Evolutionary conservation across 345 rosid species (phyloP).

Genomic region (Trapa bicornis): DNA sequence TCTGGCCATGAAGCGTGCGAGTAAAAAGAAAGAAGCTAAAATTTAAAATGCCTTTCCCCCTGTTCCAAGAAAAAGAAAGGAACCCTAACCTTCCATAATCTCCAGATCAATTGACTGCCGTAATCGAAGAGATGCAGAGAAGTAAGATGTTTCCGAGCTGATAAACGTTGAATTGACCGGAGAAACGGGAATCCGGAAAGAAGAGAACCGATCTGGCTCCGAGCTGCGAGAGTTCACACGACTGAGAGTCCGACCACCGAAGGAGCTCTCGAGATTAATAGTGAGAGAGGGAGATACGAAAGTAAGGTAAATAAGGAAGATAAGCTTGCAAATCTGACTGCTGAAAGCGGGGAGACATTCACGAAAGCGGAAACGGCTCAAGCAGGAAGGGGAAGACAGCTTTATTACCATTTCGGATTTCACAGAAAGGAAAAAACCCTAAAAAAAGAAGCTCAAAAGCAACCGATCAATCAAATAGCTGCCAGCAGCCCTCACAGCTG

Average conservation of each 20-base stretch:
- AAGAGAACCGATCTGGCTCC: no score
- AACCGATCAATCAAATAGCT: neutral
- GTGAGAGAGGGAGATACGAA: no score
- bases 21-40: neutral
- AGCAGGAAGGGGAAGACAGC: slow-evolving; percentile 2
- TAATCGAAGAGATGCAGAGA: neutral
- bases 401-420: slow-evolving; percentile 1
- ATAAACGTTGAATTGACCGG: neutral
- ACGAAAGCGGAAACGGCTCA: slow-evolving; percentile 40
- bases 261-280: no score
- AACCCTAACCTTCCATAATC: neutral
- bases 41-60: no score
- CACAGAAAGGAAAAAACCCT: neutral
- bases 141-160: neutral
- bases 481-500: no score
- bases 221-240: no score
- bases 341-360: slow-evolving; percentile 60
- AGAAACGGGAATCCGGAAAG: no score
- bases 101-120: no score
- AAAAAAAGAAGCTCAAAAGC: neutral
- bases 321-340: slow-evolving; percentile 9
- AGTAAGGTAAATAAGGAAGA: no score
- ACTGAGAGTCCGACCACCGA: no score
- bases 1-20: neutral
- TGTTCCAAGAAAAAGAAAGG: neutral